phyloP scores from a whole-genome alignment of 768 basidiomycete genomes.

The Hygrophorus russula region DNA sequence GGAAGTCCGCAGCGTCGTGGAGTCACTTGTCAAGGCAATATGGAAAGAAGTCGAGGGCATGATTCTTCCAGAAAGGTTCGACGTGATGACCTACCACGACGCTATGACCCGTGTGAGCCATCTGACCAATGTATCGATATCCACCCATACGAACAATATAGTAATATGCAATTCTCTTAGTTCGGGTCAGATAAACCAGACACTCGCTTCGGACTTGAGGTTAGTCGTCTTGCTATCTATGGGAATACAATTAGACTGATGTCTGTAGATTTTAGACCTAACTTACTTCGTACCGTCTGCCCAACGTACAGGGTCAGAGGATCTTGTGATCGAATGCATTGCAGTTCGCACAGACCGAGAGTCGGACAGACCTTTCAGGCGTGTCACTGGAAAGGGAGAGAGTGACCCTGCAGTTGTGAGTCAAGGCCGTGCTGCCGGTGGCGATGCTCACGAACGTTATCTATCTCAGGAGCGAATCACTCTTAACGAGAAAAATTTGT shows the following conservation, averaged over 20 bases:
- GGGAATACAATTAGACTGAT: slow-evolving; percentile 3
- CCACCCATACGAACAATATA: slow-evolving; percentile 6
- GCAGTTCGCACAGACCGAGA: slow-evolving; percentile 30
- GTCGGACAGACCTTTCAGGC: slow-evolving; percentile 22
- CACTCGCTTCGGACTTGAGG: slow-evolving; percentile 80
- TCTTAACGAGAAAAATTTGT: slow-evolving; percentile 33
- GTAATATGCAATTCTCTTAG: slow-evolving; percentile 26
- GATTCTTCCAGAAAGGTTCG: slow-evolving; percentile 50
- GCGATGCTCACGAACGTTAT: not conserved
- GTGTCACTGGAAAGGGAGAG: slow-evolving; percentile 26
- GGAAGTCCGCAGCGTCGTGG: slow-evolving; percentile 72
- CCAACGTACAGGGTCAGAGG: slow-evolving; percentile 18
- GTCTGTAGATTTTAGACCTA: slow-evolving; percentile 32
- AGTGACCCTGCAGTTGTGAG: slow-evolving; percentile 20
- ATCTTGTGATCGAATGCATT: slow-evolving; percentile 32
- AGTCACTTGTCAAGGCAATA: slow-evolving; percentile 60
- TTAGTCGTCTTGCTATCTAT: slow-evolving; percentile 17
- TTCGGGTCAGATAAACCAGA: slow-evolving; percentile 96
- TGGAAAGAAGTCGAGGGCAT: slow-evolving; percentile 66
- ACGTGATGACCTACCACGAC: slow-evolving; percentile 79
- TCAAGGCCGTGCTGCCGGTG: not conserved
- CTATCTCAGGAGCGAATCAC: slow-evolving; percentile 34
- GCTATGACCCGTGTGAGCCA: slow-evolving; percentile 77
- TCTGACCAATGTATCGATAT: not conserved
- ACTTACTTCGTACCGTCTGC: slow-evolving; percentile 24